Conservation (phyloP, 108 stramenopile species). For the Fragilaria radians region DNA sequence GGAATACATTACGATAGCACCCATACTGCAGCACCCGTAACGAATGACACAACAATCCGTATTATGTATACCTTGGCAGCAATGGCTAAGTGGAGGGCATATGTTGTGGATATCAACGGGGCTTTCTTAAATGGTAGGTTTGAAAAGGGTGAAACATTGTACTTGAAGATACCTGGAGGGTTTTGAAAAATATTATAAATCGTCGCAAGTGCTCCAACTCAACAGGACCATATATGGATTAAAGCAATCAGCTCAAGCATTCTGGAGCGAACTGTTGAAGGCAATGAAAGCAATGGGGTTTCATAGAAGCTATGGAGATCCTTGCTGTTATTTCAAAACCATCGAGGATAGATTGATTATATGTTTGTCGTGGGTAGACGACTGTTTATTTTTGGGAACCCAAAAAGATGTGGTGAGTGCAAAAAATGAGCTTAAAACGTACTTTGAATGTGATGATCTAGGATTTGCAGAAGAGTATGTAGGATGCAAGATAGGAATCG, state of each 20-base stretch:
- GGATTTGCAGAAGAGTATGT: conserved; percentile 30
- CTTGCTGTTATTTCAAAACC: conserved; percentile 25
- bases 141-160: conserved; percentile 27
- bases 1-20: conserved; percentile 22
- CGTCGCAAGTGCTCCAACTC: conserved; percentile 4
- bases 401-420: conserved; percentile 6
- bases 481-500: conserved; percentile 24
- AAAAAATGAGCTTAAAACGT: conserved; percentile 8
- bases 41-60: conserved; percentile 15
- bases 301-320: conserved; percentile 13
- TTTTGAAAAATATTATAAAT: conserved; percentile 5
- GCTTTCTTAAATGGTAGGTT: too few species aligned
- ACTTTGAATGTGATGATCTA: conserved; percentile 25
- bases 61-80: conserved; percentile 16
- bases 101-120: too few species aligned
- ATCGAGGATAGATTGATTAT: conserved; percentile 13
- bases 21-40: conserved; percentile 24
- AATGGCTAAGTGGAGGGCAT: conserved; percentile 15
- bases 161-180: conserved; percentile 15
- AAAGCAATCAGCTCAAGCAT: conserved; percentile 29
- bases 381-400: conserved; percentile 15
- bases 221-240: conserved; percentile 24
- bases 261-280: conserved; percentile 16
- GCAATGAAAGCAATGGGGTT: not conserved
- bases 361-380: too few species aligned